These are phyloP conservation scores for Canavalia gladiata DNA, from an alignment of 306 rosid genomes.

Conservation along the genomic window DNA sequence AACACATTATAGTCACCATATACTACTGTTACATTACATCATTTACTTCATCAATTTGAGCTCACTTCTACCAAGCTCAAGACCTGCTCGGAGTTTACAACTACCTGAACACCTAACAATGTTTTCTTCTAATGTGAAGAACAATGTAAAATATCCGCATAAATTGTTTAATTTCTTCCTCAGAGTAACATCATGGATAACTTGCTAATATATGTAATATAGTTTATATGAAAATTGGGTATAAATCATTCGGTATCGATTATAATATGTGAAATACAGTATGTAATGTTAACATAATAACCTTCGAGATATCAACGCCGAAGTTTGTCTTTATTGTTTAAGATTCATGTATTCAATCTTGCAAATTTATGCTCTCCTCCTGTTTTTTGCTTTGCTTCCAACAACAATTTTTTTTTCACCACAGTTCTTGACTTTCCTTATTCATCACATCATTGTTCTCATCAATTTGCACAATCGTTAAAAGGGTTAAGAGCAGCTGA, in stretches of 20 bases:
- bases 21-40: background rate
- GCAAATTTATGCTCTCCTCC: background rate
- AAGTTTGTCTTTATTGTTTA: background rate
- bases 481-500: background rate
- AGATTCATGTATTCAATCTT: background rate
- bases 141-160: background rate
- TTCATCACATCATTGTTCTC: background rate
- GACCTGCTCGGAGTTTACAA: background rate
- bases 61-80: background rate
- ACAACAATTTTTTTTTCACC: background rate
- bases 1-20: background rate
- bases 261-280: background rate
- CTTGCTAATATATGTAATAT: background rate
- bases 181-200: background rate
- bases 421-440: background rate
- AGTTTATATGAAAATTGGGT: background rate
- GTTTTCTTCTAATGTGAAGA: slow-evolving; percentile 7
- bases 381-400: too few relatives aligned
- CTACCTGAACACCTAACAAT: background rate
- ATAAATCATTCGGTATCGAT: background rate
- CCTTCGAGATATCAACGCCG: background rate
- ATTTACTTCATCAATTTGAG: background rate
- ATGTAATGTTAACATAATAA: background rate
- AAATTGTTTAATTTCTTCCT: background rate
- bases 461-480: background rate